Evolutionary conservation across 371 early-diverging fungal genomes (phyloP), one percentile per base, ranked within the genome.

Genomic region (Rhizopus delemar): DNA sequence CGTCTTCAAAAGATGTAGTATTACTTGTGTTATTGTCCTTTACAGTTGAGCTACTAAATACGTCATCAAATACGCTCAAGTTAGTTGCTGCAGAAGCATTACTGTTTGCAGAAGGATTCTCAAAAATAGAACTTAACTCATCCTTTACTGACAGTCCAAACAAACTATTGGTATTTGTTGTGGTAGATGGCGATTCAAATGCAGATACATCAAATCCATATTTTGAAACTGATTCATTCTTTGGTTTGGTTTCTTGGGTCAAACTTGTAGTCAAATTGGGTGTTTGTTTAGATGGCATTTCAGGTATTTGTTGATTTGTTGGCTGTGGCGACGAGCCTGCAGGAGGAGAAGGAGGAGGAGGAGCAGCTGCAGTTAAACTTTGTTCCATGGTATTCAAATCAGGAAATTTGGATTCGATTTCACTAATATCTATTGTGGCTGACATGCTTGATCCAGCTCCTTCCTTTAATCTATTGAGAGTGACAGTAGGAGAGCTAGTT

Each of bases 401-500:
- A n/a, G 80, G 80, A 49, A 76, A 79, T 16, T 79, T 79, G 28
- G 73, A 69, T 59, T 79, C 80, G 48, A 79, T 73, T 8, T 71
- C 77, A 53, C 73, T 73, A 33, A 79, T 69, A 56, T 76, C 77
- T 8, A 71, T 63, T 22, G 62, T 53, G 28, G 53, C 15, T 28
- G 59, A 12, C 0, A 41, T 45, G 12, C n/a, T 43, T 8, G 50
- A 49, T 35, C 69, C 69, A 0, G 57, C 49, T 32, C 70, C 68
- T 57, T 72, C 63, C 32, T 73, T 72, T 31, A 72, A 36, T 28
- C 54, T 66, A 38, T 74, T 74, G 8, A 74, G 41, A 16, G 69
- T 60, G 8, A 43, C 5, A 43, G 15, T n/a, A 13, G 50, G 63
- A 12, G 74, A 66, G n/a, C 74, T 70, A 6, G 56, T 50, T 8